Conservation (phyloP, 805 yeast species). For the Candida maris region DNA sequence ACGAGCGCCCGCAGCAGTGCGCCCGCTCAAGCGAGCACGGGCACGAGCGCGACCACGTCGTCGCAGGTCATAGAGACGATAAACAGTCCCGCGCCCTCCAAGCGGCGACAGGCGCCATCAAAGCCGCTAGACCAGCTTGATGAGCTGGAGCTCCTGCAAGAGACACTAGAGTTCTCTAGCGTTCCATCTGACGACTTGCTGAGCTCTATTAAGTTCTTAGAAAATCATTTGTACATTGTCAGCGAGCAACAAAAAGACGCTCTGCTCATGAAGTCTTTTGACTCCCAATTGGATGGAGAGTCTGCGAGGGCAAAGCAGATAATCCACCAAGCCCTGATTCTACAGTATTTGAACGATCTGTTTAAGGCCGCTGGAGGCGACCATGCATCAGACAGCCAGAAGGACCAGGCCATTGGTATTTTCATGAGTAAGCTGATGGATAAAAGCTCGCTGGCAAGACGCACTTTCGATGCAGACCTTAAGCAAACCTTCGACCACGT, state of each 20-base stretch:
- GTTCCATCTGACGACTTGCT: slow-evolving; percentile 47
- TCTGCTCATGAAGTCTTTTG: slow-evolving; percentile 88
- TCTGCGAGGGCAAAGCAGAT: slow-evolving; percentile 51
- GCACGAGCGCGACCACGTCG: slow-evolving; percentile 13
- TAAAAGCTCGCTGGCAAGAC: slow-evolving; percentile 54
- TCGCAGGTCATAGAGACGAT: slow-evolving; percentile 28
- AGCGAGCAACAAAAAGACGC: slow-evolving; percentile 88
- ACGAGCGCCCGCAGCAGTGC: slow-evolving; percentile 16
- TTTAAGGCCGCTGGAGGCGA: slow-evolving; percentile 26
- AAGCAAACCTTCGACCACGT: slow-evolving; percentile 74
- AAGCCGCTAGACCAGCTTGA: slow-evolving; percentile 37
- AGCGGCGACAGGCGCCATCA: slow-evolving; percentile 23
- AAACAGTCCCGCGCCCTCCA: slow-evolving; percentile 23
- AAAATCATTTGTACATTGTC: slow-evolving; percentile 63
- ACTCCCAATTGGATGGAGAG: slow-evolving; percentile 66
- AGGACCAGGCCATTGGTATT: slow-evolving; percentile 47
- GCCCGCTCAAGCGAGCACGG: slow-evolving; percentile 22
- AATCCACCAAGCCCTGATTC: slow-evolving; percentile 74
- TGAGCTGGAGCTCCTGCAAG: slow-evolving; percentile 54
- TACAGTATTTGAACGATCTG: slow-evolving; percentile 54
- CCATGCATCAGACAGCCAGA: slow-evolving; percentile 17
- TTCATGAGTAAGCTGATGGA: slow-evolving; percentile 64
- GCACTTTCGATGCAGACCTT: slow-evolving; percentile 71
- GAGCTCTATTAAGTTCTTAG: slow-evolving; percentile 50
- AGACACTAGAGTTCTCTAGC: slow-evolving; percentile 61